Base-by-base conservation (phyloP, 2,329 filamentous ascomycete species). In the Diaporthe velutina region DNA sequence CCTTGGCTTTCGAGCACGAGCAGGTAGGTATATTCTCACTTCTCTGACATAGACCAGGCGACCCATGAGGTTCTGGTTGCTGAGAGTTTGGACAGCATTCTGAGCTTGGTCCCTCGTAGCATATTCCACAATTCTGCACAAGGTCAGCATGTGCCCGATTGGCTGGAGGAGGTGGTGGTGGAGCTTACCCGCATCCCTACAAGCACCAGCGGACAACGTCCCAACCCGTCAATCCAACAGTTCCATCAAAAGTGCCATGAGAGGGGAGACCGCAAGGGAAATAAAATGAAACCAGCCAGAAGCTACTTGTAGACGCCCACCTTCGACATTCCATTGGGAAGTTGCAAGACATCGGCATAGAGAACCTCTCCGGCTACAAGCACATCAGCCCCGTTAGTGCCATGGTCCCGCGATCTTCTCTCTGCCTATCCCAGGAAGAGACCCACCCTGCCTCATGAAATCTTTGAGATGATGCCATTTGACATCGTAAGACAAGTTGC, bases 281-380 rank as follows among this genome's bases (percentile, higher is more conserved):
- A 90, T 90, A 92, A 93, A 87, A 93, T 90, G 91, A 89, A 92
- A 91, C 94, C 94, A 94, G 92, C 93, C 93, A 93, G 86, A 91
- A 93, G 92, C 94, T 93, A 96, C 90, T 89, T 92, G 90, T 94
- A 94, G 90, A 93, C 92, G 95, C 95, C 95, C 96, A 98, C 96
- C 96, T 99, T 99, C 95, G 96, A 98, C 97, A 99, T 99, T 96
- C 97, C 97, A 91, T 99, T 99, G 84, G 97, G 97, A 93, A 99
- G 95, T 87, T 98, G 91, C 88, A 99, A 93, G 84, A 99, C 97
- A 91, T 99, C 97, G 89, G 97, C 97, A 89, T 98, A 99, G 89
- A 98, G 92, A 86, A 99, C 97, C 87, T 98, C 96, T 91, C 97
- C 97, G 89, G 97, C 97, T 98, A 87, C 75, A 83, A 80, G 72